These are phyloP conservation scores for Rhynchospora tenuis DNA, from an alignment of 176 grass and related monocot species.

Conservation along the genomic window DNA sequence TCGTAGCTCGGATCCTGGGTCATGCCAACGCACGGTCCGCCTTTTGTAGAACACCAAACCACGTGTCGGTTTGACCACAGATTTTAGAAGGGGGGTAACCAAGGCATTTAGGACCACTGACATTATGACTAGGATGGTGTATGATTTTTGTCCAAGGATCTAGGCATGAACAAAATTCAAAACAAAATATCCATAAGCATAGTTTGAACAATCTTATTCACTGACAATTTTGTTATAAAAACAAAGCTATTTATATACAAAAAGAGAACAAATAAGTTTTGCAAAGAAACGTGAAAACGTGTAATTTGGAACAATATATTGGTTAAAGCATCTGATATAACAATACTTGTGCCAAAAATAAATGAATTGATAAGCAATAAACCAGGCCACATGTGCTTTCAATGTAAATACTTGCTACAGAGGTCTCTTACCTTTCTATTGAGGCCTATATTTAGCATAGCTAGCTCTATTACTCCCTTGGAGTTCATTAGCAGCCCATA, in stretches of 20 bases:
- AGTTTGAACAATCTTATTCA: neutral
- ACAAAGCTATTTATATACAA: neutral
- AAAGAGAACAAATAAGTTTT: neutral
- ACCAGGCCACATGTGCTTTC: neutral
- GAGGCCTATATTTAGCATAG: conserved; percentile 59
- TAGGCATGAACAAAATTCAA: neutral
- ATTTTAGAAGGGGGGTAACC: conserved; percentile 36
- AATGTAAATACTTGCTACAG: neutral
- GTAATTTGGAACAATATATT: neutral
- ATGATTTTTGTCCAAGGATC: conserved; percentile 62
- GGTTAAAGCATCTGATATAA: neutral
- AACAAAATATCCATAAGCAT: neutral
- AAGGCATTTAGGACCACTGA: conserved; percentile 45
- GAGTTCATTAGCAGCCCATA: conserved; percentile 70
- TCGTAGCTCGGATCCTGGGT: conserved; percentile 49
- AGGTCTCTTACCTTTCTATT: conserved; percentile 35
- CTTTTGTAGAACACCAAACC: conserved; percentile 65
- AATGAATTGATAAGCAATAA: neutral
- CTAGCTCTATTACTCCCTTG: conserved; percentile 62
- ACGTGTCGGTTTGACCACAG: conserved; percentile 51
- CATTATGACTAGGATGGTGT: conserved; percentile 68
- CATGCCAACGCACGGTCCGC: conserved; percentile 50
- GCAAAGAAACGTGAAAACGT: neutral
- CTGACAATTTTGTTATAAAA: neutral
- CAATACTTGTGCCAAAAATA: no score